Evolutionary conservation across 1,284 basidiomycete species (phyloP).

Genomic region (Cutaneotrichosporon sp.): DNA sequence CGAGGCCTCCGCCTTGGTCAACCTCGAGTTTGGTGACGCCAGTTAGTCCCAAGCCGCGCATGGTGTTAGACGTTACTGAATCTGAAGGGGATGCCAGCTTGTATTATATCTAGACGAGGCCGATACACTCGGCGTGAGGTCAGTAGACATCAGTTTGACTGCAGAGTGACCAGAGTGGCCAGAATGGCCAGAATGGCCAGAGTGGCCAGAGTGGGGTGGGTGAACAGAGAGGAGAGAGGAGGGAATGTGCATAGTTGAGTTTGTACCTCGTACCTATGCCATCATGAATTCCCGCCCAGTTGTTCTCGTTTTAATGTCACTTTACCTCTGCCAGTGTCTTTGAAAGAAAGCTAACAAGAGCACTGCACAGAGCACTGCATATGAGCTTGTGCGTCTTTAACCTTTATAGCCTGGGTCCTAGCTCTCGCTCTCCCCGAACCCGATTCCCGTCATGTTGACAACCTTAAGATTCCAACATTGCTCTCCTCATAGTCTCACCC

Average conservation of each 20-base stretch:
- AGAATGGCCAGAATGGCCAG: background rate
- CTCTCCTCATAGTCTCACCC: background rate
- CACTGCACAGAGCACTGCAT: background rate
- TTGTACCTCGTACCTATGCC: conserved; percentile 1
- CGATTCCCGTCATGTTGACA: background rate
- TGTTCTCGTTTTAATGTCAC: background rate
- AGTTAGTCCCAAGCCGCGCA: background rate
- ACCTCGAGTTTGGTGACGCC: background rate
- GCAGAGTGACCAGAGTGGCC: background rate
- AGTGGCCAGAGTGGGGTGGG: too few relatives aligned
- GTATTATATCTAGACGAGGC: background rate
- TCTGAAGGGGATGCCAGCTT: background rate
- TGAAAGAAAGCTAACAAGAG: too few relatives aligned
- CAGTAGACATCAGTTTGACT: background rate
- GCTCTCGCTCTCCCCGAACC: background rate
- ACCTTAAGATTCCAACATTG: background rate
- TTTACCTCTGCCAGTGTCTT: too few relatives aligned
- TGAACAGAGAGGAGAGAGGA: too few relatives aligned
- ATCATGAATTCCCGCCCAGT: background rate
- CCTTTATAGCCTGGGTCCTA: background rate
- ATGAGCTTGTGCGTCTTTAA: background rate
- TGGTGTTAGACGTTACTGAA: background rate
- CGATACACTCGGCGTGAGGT: background rate
- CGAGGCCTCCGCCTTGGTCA: background rate
- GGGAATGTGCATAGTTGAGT: background rate